Base-by-base conservation (phyloP, 345 rosid species). In the Citrus mangshanensis region DNA sequence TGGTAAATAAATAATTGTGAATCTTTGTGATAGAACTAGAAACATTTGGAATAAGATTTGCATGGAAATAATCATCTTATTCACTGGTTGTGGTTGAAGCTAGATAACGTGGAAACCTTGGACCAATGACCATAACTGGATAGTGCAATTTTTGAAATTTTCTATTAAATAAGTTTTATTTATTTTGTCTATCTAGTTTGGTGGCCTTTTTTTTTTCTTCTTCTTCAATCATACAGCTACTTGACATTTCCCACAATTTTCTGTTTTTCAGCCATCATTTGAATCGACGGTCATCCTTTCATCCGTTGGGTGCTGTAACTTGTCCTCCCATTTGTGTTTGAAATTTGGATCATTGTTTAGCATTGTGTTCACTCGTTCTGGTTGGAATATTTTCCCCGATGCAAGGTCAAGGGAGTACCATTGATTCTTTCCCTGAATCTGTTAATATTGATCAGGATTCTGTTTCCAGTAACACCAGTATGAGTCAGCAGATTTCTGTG, bases 351-450 rank as follows among this genome's bases (percentile, higher is more conserved):
- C 56, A 69, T 70, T 68, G 42, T 74, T 38, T 78, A 56, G 66
- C 73, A 64, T 80, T 70, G 60, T 51, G 61, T 70, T 70, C 70
- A 24, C 58, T 73, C 75, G 81, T 79, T 76, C 84, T 13, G 82
- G 85, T 79, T 68, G 74, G 69, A 71, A 77, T 35, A 77, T 62
- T 85, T 76, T 76, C 81, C 79, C 86, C 84, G 72, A 91, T 91
- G 94, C 95, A 90, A 89, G 86, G 95, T 79, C 91, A 81, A 72
- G 76, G 82, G 75, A 81, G 79, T 79, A 79, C 80, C 27, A 64
- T 85, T 82, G 89, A 85, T 81, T 84, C 92, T 61, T 82, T 89
- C 49, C 82, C 93, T 68, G 91, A 92, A 78, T 78, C 84, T 80
- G 82, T 83, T 71, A 88, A 88, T 68, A 74, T 75, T 75, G 90